Conservation (phyloP, 1,284 basidiomycete species). For the Apiotrichum siamense region DNA sequence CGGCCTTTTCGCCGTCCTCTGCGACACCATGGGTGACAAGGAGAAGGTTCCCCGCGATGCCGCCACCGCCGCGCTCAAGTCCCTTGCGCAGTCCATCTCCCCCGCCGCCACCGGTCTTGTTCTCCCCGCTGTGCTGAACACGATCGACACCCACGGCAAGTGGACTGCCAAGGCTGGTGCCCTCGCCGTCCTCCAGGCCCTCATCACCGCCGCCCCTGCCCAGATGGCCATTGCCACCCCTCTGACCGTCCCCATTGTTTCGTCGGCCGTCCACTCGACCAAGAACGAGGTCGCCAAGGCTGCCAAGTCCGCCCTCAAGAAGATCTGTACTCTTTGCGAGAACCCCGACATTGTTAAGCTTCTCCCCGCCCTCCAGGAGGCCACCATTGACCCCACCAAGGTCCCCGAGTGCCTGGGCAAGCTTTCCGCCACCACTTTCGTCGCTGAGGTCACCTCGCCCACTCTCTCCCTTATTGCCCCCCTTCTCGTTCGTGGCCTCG, state of each 20-base stretch:
- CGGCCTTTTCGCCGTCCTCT: conserved; percentile 72
- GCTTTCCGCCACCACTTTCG: conserved; percentile 99
- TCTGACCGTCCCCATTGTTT: conserved; percentile 89
- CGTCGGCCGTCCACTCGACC: conserved; percentile 99
- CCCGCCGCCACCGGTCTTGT: conserved; percentile 81
- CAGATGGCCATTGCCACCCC: conserved; percentile 91
- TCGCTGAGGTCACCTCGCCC: conserved; percentile 98
- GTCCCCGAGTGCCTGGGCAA: conserved; percentile 92
- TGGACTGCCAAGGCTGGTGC: conserved; percentile 98
- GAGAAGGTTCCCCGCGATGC: conserved; percentile 62
- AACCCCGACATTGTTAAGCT: conserved; percentile 53
- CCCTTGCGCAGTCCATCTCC: conserved; percentile 76
- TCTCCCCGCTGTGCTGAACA: conserved; percentile 80
- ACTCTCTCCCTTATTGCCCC: conserved; percentile 99
- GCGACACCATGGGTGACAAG: conserved; percentile 89
- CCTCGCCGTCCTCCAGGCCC: conserved; percentile 78
- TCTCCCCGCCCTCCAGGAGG: conserved; percentile 51
- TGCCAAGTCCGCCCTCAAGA: conserved; percentile 13
- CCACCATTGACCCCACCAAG: conserved; percentile 97
- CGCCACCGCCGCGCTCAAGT: conserved; percentile 76
- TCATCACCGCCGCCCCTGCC: conserved; percentile 74
- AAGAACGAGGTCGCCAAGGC: conserved; percentile 93
- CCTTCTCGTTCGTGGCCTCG: conserved; percentile 90
- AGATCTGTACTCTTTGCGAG: conserved; percentile 65
- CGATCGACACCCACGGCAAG: conserved; percentile 80